Evolutionary conservation across 306 rosid genomes (phyloP), one percentile per base, ranked within the genome.

Genomic region (Vachellia pachyceras): DNA sequence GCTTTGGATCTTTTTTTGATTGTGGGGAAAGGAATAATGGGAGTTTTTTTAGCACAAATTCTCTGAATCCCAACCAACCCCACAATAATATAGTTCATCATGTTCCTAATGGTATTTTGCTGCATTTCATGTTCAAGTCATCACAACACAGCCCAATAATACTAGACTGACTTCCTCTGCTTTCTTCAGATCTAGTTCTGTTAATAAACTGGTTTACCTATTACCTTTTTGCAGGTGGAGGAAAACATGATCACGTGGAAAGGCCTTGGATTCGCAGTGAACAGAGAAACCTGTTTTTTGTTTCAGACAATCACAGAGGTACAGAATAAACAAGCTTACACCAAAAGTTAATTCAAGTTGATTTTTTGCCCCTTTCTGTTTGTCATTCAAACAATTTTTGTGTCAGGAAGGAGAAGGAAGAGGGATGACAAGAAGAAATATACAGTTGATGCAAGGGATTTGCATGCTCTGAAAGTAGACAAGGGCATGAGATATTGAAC

Each of bases 11-110:
- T 15, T 5, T n/a, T n/a, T 12, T 72, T 25, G 61, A 8, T 2
- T 72, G 18, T 6, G n/a, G 77, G 47, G 33, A 33, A 22, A 42
- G 76, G 52, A n/a, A n/a, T n/a, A n/a, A 86, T 86, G 88, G 91
- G 86, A 72, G 74, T 68, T 70, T 86, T 77, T 46, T 76, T 37
- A 69, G 57, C 71, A 81, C 65, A 29, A 61, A 33, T 33, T 40
- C 39, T 75, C 84, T 8, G 13, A 57, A 76, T 40, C 22, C 10
- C 58, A 80, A 54, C 74, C 80, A 63, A 18, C 72, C 82, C 3
- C 77, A 64, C 76, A 35, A 6, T 29, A 25, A 10, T 29, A 42
- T 63, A 41, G 75, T 74, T 65, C 63, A 63, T 54, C 64, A 80
- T n/a, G 6, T 22, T 71, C 73, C 83, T 22, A 60, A 69, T 22